These are phyloP conservation scores for Mortierella claussenii DNA, from an alignment of 192 early-diverging fungal species.

Conservation along the genomic window DNA sequence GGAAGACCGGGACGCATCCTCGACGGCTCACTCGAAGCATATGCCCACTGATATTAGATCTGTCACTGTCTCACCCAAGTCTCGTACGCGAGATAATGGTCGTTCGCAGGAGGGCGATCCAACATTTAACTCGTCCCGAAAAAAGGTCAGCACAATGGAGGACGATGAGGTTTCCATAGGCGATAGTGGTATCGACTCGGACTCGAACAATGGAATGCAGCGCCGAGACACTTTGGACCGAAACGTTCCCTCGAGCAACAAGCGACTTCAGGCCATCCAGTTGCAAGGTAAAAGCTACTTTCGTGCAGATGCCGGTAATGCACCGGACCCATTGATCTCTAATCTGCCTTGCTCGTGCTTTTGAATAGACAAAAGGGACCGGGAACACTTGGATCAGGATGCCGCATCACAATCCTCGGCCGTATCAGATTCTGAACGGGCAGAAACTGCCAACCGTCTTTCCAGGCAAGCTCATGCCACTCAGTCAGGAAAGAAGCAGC, in stretches of 20 bases:
- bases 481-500: slow-evolving; percentile 39
- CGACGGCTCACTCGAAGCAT: slow-evolving; percentile 12
- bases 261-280: not conserved
- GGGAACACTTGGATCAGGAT: slow-evolving; percentile 8
- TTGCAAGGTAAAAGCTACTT: slow-evolving; percentile 10
- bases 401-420: slow-evolving; percentile 14
- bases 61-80: slow-evolving; percentile 1
- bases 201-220: slow-evolving; percentile 32
- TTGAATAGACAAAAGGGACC: slow-evolving; percentile 21
- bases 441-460: not conserved
- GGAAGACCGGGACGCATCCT: slow-evolving; percentile 33
- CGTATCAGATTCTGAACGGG: slow-evolving; percentile 33
- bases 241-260: not conserved
- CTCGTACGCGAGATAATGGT: slow-evolving; percentile 17
- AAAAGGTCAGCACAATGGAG: slow-evolving; percentile 6
- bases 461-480: not conserved
- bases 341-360: not conserved
- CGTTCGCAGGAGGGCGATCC: slow-evolving; percentile 2
- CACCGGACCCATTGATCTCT: not conserved
- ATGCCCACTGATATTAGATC: slow-evolving; percentile 3
- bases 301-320: not conserved
- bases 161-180: slow-evolving; percentile 49
- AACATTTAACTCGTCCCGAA: not conserved
- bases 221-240: slow-evolving; percentile 11
- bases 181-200: slow-evolving; percentile 52